Percentiles rank a stretch among this genome's conserved stretches.
Evolutionary conservation across 176 grass and related monocot species (phyloP).

Genomic region (Calamus simplicifolius): DNA sequence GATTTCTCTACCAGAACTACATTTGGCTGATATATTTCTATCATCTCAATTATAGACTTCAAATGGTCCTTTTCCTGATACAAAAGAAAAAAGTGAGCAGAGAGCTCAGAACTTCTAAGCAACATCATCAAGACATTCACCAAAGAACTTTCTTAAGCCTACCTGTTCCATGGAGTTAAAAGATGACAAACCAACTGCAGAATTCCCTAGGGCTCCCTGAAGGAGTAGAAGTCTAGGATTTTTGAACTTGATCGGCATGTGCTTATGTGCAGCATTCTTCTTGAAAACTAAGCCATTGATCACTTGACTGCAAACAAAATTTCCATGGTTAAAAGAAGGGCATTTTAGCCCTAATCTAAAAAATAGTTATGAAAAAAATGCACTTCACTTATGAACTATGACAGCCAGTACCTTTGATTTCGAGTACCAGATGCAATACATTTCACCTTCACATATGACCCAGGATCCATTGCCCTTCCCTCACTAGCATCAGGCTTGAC

Average conservation of each 20-base stretch:
- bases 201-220: constrained; percentile 69
- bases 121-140: no score
- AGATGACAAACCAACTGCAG: constrained; percentile 69
- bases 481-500: constrained; percentile 77
- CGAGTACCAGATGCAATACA: constrained; percentile 72
- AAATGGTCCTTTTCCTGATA: constrained; percentile 65
- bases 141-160: constrained; percentile 8
- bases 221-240: constrained; percentile 89
- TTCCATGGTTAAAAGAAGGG: neutral
- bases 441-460: constrained; percentile 95
- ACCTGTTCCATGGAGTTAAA: constrained; percentile 88
- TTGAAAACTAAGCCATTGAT: constrained; percentile 94
- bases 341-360: neutral
- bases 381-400: neutral
- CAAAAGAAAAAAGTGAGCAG: constrained; percentile 13
- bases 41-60: constrained; percentile 57
- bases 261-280: constrained; percentile 95
- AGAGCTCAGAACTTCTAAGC: neutral
- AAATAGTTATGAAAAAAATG: neutral
- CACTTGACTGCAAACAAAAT: constrained; percentile 62
- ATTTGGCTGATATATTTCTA: constrained; percentile 66
- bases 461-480: constrained; percentile 95
- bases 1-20: constrained; percentile 88
- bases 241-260: constrained; percentile 67
- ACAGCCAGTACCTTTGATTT: constrained; percentile 48